Percentiles rank a stretch among this genome's conserved stretches.
phyloP scores from a whole-genome alignment of 192 early-diverging fungal genomes.

The Diversispora epigaea region DNA sequence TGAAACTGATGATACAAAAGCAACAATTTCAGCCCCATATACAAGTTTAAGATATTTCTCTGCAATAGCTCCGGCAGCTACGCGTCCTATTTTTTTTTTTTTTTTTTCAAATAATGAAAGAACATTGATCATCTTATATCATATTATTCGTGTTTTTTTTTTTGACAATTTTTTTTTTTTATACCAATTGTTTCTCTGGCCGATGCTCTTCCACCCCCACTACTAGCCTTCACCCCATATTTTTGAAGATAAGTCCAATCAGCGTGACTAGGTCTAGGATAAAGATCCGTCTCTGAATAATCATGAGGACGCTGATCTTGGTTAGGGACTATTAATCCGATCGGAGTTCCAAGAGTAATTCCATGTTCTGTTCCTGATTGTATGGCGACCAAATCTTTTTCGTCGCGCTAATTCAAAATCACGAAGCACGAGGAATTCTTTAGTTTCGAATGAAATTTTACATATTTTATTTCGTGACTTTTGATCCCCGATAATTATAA shows the following conservation, averaged over 20 bases:
- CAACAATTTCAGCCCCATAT: slow-evolving; percentile 87
- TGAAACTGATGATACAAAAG: slow-evolving; percentile 91
- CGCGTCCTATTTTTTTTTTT: slow-evolving; percentile 67
- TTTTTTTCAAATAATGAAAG: slow-evolving; percentile 1
- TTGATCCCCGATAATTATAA: slow-evolving; percentile 5
- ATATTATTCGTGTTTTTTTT: too few relatives aligned
- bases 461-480: too few relatives aligned
- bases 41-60: slow-evolving; percentile 89
- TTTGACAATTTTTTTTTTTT: neutral
- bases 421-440: slow-evolving; percentile 8
- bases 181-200: slow-evolving; percentile 94
- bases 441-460: neutral
- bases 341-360: slow-evolving; percentile 91
- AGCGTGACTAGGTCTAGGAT: slow-evolving; percentile 96
- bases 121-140: too few relatives aligned
- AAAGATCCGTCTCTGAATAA: slow-evolving; percentile 94
- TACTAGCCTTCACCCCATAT: slow-evolving; percentile 93
- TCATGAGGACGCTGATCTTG: slow-evolving; percentile 95
- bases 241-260: slow-evolving; percentile 97
- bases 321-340: slow-evolving; percentile 89
- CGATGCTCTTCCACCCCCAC: slow-evolving; percentile 90
- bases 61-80: slow-evolving; percentile 96
- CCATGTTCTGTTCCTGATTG: slow-evolving; percentile 93
- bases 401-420: slow-evolving; percentile 68
- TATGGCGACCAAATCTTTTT: slow-evolving; percentile 92